Evolutionary conservation across 495 filamentous ascomycete species (phyloP).

Genomic region (Glonium stellatum): DNA sequence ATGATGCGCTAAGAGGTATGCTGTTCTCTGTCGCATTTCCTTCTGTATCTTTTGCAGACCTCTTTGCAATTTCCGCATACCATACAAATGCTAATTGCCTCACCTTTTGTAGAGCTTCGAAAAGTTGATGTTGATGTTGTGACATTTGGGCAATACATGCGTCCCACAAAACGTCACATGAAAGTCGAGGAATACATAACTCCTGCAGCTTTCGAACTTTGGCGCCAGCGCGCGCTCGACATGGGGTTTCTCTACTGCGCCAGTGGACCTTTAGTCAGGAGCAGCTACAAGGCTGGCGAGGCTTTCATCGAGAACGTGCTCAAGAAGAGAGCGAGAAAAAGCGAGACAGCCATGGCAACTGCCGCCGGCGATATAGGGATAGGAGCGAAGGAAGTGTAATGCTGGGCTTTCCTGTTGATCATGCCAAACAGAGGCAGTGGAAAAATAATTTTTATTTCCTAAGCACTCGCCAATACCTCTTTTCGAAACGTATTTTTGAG

Average conservation of each 20-base stretch:
- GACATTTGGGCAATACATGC: constrained; percentile 99
- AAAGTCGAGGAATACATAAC: constrained; percentile 90
- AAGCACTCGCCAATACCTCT: no score
- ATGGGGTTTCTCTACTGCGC: constrained; percentile 97
- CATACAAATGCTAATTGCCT: constrained; percentile 5
- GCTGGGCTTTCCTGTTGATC: no score
- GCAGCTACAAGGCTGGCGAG: constrained; percentile 95
- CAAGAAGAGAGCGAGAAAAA: constrained; percentile 64
- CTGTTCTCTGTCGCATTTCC: neutral
- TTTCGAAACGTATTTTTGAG: no score
- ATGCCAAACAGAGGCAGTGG: no score
- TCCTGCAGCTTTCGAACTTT: constrained; percentile 80
- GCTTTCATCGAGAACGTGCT: constrained; percentile 98
- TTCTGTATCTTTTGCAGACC: neutral
- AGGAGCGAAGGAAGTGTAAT: no score
- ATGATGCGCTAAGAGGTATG: constrained; percentile 63
- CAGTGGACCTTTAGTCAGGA: constrained; percentile 83
- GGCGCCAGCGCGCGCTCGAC: constrained; percentile 82
- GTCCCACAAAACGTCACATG: constrained; percentile 95
- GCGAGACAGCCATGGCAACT: constrained; percentile 24
- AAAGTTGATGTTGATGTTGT: constrained; percentile 81
- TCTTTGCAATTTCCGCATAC: neutral
- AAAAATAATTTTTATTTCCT: no score
- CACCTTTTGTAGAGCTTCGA: constrained; percentile 55
- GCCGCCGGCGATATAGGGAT: neutral